These are phyloP conservation scores for Pseudogymnoascus sp. DNA, from an alignment of 2,329 filamentous ascomycete genomes.

Conservation along the genomic window DNA sequence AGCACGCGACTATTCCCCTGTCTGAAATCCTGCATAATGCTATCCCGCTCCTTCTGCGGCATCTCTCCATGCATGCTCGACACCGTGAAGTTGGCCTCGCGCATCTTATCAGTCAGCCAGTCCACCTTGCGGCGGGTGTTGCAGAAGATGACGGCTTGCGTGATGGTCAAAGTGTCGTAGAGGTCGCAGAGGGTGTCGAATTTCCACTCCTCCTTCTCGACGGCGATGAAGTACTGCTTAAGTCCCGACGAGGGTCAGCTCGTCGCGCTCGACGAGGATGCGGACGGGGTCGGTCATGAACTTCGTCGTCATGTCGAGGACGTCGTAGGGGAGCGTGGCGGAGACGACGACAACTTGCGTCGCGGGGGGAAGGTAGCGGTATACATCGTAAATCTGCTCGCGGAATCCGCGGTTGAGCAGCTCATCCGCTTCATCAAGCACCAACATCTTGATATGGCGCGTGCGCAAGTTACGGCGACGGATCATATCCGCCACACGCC, in stretches of 20 bases:
- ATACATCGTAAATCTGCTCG: slow-evolving; percentile 98
- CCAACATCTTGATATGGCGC: slow-evolving; percentile 71
- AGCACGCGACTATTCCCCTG: slow-evolving; percentile 93
- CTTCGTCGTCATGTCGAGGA: slow-evolving; percentile 98
- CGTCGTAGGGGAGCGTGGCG: slow-evolving; percentile 93
- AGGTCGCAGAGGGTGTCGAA: slow-evolving; percentile 98
- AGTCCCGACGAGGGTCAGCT: slow-evolving; percentile 94
- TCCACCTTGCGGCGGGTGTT: slow-evolving; percentile 99
- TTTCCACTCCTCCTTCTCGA: slow-evolving; percentile 99
- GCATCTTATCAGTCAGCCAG: slow-evolving; percentile 99
- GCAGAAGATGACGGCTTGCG: slow-evolving; percentile 98
- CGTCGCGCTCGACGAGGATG: slow-evolving; percentile 97
- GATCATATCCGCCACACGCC: slow-evolving; percentile 84
- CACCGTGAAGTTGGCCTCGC: slow-evolving; percentile 96
- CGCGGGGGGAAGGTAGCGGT: slow-evolving; percentile 90
- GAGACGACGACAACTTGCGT: slow-evolving; percentile 98
- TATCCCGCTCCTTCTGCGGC: slow-evolving; percentile 96
- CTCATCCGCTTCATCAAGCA: slow-evolving; percentile 71
- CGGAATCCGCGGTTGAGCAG: slow-evolving; percentile 89
- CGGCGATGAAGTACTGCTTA: slow-evolving; percentile 98
- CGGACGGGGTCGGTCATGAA: slow-evolving; percentile 99
- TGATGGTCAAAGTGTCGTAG: slow-evolving; percentile 97
- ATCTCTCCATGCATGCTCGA: slow-evolving; percentile 99
- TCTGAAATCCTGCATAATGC: slow-evolving; percentile 98
- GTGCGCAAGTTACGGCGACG: slow-evolving; percentile 66